phyloP scores from a whole-genome alignment of 352 stramenopile species.

The Globisporangium carolinianum region DNA sequence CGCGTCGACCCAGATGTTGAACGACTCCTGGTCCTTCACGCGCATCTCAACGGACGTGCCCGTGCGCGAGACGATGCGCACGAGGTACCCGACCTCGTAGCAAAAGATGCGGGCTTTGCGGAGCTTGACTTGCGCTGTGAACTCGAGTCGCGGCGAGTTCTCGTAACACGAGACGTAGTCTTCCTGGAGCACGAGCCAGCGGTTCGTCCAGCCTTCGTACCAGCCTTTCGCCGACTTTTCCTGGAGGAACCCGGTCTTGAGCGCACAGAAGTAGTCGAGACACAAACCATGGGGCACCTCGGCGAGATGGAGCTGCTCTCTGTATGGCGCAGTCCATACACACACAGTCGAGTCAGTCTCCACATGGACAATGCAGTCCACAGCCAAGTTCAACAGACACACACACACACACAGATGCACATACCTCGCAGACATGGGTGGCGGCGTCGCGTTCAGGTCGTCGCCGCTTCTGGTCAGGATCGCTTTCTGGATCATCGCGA shows the following conservation, averaged over 20 bases:
- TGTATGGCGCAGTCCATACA: not conserved
- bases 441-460: not conserved
- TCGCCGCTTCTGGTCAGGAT: slow-evolving; percentile 12
- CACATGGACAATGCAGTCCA: not conserved
- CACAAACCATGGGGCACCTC: slow-evolving; percentile 50
- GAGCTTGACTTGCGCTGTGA: slow-evolving; percentile 66
- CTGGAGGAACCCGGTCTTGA: slow-evolving; percentile 64
- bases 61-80: slow-evolving; percentile 61
- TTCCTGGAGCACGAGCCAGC: slow-evolving; percentile 79
- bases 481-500: slow-evolving; percentile 48
- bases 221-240: slow-evolving; percentile 71
- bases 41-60: slow-evolving; percentile 76
- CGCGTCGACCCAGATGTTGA: slow-evolving; percentile 64
- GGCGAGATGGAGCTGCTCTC: slow-evolving; percentile 25
- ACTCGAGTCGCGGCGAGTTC: slow-evolving; percentile 68
- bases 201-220: slow-evolving; percentile 79
- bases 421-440: slow-evolving; percentile 1
- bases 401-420: not conserved
- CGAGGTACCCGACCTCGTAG: slow-evolving; percentile 68
- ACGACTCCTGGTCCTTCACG: slow-evolving; percentile 66
- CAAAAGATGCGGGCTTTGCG: slow-evolving; percentile 58
- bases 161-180: slow-evolving; percentile 73
- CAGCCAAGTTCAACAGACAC: not conserved
- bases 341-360: not conserved
- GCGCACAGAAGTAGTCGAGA: slow-evolving; percentile 76